Conservation (phyloP, 2,329 filamentous ascomycete species). For the Phialocephala subalpina region DNA sequence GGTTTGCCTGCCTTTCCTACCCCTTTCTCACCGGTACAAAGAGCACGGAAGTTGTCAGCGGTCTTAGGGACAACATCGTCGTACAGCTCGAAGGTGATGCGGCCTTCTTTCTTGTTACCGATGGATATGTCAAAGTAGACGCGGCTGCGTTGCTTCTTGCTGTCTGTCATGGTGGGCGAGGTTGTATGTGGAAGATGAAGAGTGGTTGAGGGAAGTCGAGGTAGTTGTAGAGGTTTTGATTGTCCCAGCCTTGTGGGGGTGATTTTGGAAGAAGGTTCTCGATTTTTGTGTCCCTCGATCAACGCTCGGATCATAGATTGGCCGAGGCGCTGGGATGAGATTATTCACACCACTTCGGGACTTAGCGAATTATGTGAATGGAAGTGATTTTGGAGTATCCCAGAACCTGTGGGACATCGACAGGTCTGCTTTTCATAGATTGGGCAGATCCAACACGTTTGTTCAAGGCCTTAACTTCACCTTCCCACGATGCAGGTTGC, state of each 20-base stretch:
- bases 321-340: neutral
- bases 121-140: conserved; percentile 96
- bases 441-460: too few species aligned
- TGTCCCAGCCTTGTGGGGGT: conserved; percentile 1
- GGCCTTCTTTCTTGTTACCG: conserved; percentile 75
- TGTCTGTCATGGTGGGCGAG: conserved; percentile 49
- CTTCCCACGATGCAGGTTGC: too few species aligned
- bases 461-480: too few species aligned
- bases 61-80: conserved; percentile 86
- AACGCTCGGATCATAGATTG: neutral
- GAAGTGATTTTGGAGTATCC: neutral
- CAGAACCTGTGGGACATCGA: too few species aligned
- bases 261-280: neutral
- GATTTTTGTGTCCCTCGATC: neutral
- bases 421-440: too few species aligned
- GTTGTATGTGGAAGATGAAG: neutral
- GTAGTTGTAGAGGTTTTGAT: neutral
- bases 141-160: conserved; percentile 56
- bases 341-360: too few species aligned
- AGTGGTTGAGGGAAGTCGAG: conserved; percentile 14
- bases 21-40: conserved; percentile 96
- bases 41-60: conserved; percentile 92
- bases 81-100: conserved; percentile 87
- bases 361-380: neutral
- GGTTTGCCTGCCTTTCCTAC: conserved; percentile 81